Conservation (phyloP, 352 stramenopile genomes). For the Globisporangium spinosum region DNA sequence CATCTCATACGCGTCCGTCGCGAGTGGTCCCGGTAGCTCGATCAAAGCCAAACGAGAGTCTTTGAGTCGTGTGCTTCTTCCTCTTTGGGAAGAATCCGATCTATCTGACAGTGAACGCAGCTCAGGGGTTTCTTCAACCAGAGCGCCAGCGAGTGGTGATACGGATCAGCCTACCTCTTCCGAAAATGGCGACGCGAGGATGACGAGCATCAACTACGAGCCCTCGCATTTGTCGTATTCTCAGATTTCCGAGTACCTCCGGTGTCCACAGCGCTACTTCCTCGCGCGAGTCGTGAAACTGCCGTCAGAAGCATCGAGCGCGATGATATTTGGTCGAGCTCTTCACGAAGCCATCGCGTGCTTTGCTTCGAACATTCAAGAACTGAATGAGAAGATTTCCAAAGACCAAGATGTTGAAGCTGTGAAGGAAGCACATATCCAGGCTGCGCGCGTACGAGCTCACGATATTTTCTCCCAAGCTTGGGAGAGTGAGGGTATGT, state of each 20-base stretch:
- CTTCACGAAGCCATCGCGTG: constrained; percentile 68
- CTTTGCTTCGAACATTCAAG: constrained; percentile 33
- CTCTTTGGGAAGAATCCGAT: constrained; percentile 22
- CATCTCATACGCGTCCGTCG: constrained; percentile 49
- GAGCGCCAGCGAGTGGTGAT: background rate
- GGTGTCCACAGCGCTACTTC: constrained; percentile 80
- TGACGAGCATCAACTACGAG: constrained; percentile 28
- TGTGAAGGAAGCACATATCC: background rate
- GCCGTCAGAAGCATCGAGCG: constrained; percentile 35
- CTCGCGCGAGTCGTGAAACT: constrained; percentile 64
- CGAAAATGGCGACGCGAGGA: background rate
- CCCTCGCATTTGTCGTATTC: constrained; percentile 75
- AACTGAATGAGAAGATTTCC: constrained; percentile 18
- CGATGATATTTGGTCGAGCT: constrained; percentile 72
- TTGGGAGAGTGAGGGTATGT: constrained; percentile 34
- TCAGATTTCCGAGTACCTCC: constrained; percentile 76
- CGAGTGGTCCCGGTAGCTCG: background rate
- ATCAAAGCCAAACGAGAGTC: constrained; percentile 19
- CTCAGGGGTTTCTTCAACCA: background rate
- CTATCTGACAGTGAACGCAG: background rate
- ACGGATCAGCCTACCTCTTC: background rate
- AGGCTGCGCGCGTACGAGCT: constrained; percentile 8
- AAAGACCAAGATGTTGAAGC: constrained; percentile 16
- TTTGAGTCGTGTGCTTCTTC: constrained; percentile 31
- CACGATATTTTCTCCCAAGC: constrained; percentile 3